Conservation (phyloP, 495 filamentous ascomycete genomes). For the Daldinia caldariorum region DNA sequence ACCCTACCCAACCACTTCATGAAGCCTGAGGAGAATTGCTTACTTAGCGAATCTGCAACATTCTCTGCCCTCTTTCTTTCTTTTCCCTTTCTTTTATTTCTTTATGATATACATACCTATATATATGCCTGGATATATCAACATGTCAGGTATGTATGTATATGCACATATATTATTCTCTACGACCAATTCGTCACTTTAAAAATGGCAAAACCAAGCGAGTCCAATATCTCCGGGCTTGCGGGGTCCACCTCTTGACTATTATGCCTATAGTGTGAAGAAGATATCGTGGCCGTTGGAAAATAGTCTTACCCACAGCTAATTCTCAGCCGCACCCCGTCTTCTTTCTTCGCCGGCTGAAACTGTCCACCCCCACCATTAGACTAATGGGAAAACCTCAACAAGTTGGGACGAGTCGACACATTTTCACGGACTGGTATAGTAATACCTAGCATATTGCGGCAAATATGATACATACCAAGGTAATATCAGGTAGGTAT, state of each 20-base stretch:
- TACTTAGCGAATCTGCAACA: too few relatives aligned
- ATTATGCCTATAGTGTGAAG: neutral
- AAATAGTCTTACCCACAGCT: slow-evolving; percentile 13
- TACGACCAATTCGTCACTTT: slow-evolving; percentile 17
- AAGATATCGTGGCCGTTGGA: slow-evolving; percentile 32
- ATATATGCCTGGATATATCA: too few relatives aligned
- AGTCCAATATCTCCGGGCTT: slow-evolving; percentile 1
- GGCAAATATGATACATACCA: neutral
- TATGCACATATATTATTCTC: neutral
- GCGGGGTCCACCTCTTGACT: slow-evolving; percentile 14
- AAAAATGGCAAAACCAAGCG: slow-evolving; percentile 40
- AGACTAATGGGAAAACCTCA: slow-evolving; percentile 6
- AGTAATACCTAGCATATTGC: neutral
- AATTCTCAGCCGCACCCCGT: slow-evolving; percentile 31
- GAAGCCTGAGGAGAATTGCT: too few relatives aligned
- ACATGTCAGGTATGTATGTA: too few relatives aligned
- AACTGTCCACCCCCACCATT: slow-evolving; percentile 21
- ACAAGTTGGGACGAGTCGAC: slow-evolving; percentile 26
- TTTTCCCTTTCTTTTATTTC: neutral
- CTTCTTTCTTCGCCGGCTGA: slow-evolving; percentile 30
- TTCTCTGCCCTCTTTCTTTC: neutral
- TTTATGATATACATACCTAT: too few relatives aligned
- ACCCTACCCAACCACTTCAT: too few relatives aligned
- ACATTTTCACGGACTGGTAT: slow-evolving; percentile 20
- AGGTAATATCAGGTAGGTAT: neutral